Evolutionary conservation across 192 early-diverging fungal genomes (phyloP), one percentile per base, ranked within the genome.

Genomic region (Spizellomyces sp.): DNA sequence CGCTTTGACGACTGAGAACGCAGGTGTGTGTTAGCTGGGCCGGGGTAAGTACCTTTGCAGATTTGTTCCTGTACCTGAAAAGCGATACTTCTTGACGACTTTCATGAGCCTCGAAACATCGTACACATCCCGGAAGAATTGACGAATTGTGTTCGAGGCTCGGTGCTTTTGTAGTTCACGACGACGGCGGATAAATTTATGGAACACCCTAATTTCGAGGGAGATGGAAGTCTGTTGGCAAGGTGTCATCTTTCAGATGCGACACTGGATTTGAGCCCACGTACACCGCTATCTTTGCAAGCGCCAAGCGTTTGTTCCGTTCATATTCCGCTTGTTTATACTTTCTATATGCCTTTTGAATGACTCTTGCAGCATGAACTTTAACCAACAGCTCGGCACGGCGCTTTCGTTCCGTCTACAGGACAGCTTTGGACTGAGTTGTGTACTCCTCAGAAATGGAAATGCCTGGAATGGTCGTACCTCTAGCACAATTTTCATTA

Each of bases 61-160:
- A n/a, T 70, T n/a, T 27, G 52, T n/a, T 17, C 66, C 15, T 42
- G 9, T 64, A 85, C 84, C 84, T 48, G 85, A 86, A 63, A 81
- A 84, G 9, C 85, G 75, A 57, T 86, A 86, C 62, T 86, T 86
- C 69, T 86, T 84, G 8, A 86, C 85, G 60, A 86, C 70, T 68
- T 86, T 86, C 77, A 86, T 79, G 14, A 86, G 69, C 45, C 81
- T 79, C 19, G 85, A 84, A 5, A 84, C 83, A 64, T 86, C 85
- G 60, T 84, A 77, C 4, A 84, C 82, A 45, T 86, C 85, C 48
- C 76, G 81, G 66, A 86, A 84, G 74, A 86, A 86, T 52, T 78
- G 79, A 21, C 78, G 70, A 61, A 86, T 84, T 8, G 45, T 71
- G 67, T 82, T 75, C 6, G 78, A 75, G 4, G 82, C 77, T 10